Percentiles rank a stretch among this genome's conserved stretches.
Evolutionary conservation across 768 basidiomycete genomes (phyloP).

Genomic region (Tylopilus plumbeoviolaceoides): DNA sequence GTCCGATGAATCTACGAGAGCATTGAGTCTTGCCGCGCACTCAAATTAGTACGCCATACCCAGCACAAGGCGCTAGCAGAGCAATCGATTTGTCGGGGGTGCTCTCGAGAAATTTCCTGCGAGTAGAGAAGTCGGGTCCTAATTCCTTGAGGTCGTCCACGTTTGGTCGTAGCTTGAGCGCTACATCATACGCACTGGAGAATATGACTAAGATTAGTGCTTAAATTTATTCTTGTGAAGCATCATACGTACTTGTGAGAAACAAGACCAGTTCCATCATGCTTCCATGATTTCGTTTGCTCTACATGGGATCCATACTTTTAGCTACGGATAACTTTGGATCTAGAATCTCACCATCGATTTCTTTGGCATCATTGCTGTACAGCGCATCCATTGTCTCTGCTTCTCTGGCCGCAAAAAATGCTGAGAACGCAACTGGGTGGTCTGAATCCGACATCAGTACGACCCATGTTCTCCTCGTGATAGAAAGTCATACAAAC

Average conservation of each 20-base stretch:
- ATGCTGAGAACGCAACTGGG: slow-evolving; percentile 27
- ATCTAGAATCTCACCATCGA: slow-evolving; percentile 34
- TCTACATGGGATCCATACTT: slow-evolving; percentile 18
- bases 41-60: slow-evolving; percentile 25
- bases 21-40: not conserved
- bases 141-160: slow-evolving; percentile 46
- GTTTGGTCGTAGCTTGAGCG: slow-evolving; percentile 53
- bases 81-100: slow-evolving; percentile 55
- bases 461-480: not conserved
- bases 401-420: slow-evolving; percentile 41
- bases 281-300: slow-evolving; percentile 32
- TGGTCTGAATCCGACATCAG: slow-evolving; percentile 24
- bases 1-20: slow-evolving; percentile 9
- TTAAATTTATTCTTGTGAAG: not conserved
- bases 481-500: slow-evolving; percentile 23
- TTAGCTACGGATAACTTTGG: slow-evolving; percentile 11
- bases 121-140: slow-evolving; percentile 41
- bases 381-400: slow-evolving; percentile 49
- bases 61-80: slow-evolving; percentile 39
- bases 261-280: slow-evolving; percentile 45
- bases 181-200: slow-evolving; percentile 48
- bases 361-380: slow-evolving; percentile 34
- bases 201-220: not conserved
- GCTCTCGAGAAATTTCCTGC: slow-evolving; percentile 51
- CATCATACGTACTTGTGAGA: slow-evolving; percentile 48